Base-by-base conservation (phyloP, 768 basidiomycete genomes). In the Lanmaoa rubissima region DNA sequence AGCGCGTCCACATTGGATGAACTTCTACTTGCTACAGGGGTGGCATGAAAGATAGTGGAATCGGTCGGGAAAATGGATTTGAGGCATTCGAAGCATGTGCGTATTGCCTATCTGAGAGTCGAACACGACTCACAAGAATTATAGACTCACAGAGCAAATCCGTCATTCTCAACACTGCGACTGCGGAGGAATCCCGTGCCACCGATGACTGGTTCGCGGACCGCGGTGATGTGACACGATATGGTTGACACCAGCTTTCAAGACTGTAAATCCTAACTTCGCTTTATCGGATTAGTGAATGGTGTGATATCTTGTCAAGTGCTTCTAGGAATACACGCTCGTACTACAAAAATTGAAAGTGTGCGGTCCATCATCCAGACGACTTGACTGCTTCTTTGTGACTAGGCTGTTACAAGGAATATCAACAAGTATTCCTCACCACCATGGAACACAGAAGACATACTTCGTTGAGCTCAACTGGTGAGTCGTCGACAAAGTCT, bases 401-500 rank as follows among this genome's bases (percentile, higher is more conserved):
- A 45, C 76, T 73, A 31, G 79, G 73, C 79, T 83, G 61, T 39
- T 54, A 43, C 24, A 51, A 32, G 21, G 24, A 40, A 58, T 16
- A 32, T 54, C 58, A 60, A 34, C 41, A 42, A 36, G 26, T 19
- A 21, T 34, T 24, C 14, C 26, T 11, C 26, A 8, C 6, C 7
- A 45, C 35, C 17, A 26, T 42, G 19, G 11, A 21, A 13, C 31
- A 49, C 17, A 46, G 3, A 36, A 45, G 24, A 70, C 79, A 51
- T 53, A 86, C 88, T 78, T 90, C 86, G 58, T 71, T 69, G 21
- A 79, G 42, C 64, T 91, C 88, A 26, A 90, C 76, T 14, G 95
- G 95, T 13, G 90, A 76, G 56, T 94, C 88, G 67, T 98, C 96
- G 11, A 95, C 77, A 70, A 97, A 97, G 71, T 97, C 94, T 44